Evolutionary conservation across 345 rosid genomes (phyloP), one percentile per base, ranked within the genome.

Genomic region (Salix suchowensis): DNA sequence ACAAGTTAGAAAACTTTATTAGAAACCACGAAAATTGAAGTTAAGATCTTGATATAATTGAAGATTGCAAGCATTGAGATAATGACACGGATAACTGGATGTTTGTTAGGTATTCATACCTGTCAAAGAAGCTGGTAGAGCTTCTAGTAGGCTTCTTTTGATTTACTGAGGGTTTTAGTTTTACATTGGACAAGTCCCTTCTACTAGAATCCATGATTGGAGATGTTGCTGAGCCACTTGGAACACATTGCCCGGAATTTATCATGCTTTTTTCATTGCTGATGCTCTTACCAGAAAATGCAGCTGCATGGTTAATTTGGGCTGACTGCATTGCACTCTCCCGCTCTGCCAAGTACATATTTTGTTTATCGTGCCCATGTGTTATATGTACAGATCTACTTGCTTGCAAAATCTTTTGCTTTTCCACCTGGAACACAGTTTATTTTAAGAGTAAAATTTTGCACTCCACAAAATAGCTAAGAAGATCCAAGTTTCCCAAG

Each of bases 321-420:
- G 72, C 71, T 61, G 77, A 70, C 36, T 62, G 76, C 36, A 65
- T 54, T 60, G 62, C 79, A 37, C 28, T 72, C 71, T 28, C 77
- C 73, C 82, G 72, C 73, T 76, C 64, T 14, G 70, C 70, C 21
- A 83, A n/a, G 75, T 78, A 72, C 28, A 78, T 76, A 11, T 79
- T 83, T 76, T 65, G 86, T 74, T 77, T 79, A 77, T 67, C 81
- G 66, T 82, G 68, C 68, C 82, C 90, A 23, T 88, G 85, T 37
- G 74, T 74, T 42, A 73, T 40, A 73, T 82, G 74, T 65, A 67
- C 84, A 66, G 87, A 79, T 84, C 81, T 82, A 81, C 91, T 85
- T 80, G 79, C 88, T 82, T 83, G 94, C 88, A 96, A 76, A 84
- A 96, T 93, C 86, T 81, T 93, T 78, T 87, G 91, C 86, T 90